These are phyloP conservation scores for Beauveria varroae DNA, from an alignment of 2,329 filamentous ascomycete species.

Conservation along the genomic window DNA sequence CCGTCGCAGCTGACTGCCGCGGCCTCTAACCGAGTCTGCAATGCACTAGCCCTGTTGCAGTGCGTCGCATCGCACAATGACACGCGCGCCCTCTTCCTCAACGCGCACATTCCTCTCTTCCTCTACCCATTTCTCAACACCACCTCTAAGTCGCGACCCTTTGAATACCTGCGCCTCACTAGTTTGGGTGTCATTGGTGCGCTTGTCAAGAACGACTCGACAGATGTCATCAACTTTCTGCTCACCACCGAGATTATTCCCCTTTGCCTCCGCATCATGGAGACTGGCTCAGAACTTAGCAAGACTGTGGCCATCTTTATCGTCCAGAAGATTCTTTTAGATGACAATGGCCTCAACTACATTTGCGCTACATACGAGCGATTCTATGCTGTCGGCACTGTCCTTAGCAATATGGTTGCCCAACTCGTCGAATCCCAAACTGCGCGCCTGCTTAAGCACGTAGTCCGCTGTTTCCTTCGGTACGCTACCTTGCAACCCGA, in stretches of 20 bases:
- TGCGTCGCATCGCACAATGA: constrained; percentile 98
- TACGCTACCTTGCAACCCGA: constrained; percentile 35
- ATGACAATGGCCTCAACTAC: constrained; percentile 94
- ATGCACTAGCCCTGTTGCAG: constrained; percentile 88
- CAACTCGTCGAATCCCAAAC: constrained; percentile 98
- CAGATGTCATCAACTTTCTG: constrained; percentile 97
- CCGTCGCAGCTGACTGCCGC: constrained; percentile 94
- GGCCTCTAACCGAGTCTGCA: constrained; percentile 96
- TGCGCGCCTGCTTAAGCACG: constrained; percentile 89
- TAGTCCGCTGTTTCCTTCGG: constrained; percentile 94
- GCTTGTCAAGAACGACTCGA: constrained; percentile 96
- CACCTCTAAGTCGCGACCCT: constrained; percentile 93
- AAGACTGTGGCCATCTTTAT: constrained; percentile 99
- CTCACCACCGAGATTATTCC: constrained; percentile 98
- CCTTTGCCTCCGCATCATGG: constrained; percentile 96
- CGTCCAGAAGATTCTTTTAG: constrained; percentile 95
- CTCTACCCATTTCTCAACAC: constrained; percentile 98
- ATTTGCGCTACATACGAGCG: constrained; percentile 98
- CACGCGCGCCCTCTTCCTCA: constrained; percentile 86
- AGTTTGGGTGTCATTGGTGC: constrained; percentile 95
- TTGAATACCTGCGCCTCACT: constrained; percentile 93
- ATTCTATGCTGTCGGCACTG: constrained; percentile 96
- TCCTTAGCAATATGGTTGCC: constrained; percentile 96
- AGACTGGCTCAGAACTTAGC: constrained; percentile 94
- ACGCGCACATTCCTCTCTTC: constrained; percentile 94